Percentiles rank a stretch among this genome's conserved stretches.
Evolutionary conservation across 495 filamentous ascomycete species (phyloP).

Genomic region (Durotheca rogersii): DNA sequence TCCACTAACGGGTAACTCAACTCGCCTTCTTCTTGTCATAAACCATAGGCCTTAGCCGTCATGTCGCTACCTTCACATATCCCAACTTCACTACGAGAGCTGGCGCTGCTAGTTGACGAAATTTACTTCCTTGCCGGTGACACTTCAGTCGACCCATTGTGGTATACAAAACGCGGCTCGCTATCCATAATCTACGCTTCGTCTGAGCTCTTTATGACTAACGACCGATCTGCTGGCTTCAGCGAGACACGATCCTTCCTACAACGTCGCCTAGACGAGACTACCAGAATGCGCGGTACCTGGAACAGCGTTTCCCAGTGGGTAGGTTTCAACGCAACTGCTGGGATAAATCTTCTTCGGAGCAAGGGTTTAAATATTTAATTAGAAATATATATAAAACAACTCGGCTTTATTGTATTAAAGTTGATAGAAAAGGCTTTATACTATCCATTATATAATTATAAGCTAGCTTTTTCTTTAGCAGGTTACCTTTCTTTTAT

Average conservation of each 20-base stretch:
- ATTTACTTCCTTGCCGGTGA: slow-evolving; percentile 86
- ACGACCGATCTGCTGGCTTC: slow-evolving; percentile 67
- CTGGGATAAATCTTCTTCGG: slow-evolving; percentile 60
- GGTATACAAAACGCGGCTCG: slow-evolving; percentile 87
- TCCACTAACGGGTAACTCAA: neutral
- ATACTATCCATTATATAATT: no score
- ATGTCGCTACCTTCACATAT: slow-evolving; percentile 80
- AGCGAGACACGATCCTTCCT: slow-evolving; percentile 77
- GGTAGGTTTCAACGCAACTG: slow-evolving; percentile 72
- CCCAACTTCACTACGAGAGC: slow-evolving; percentile 73
- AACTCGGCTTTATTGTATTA: no score
- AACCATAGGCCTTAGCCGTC: slow-evolving; percentile 72
- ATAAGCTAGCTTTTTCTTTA: no score
- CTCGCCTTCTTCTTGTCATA: neutral
- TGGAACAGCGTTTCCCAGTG: slow-evolving; percentile 67
- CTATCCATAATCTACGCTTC: slow-evolving; percentile 80
- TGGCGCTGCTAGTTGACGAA: slow-evolving; percentile 80
- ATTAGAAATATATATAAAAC: no score
- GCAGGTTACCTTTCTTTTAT: no score
- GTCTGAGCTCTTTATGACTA: slow-evolving; percentile 90
- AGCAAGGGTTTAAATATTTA: slow-evolving; percentile 65
- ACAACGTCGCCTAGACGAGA: slow-evolving; percentile 71
- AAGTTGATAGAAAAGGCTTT: no score
- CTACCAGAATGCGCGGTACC: slow-evolving; percentile 55
- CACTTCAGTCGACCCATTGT: slow-evolving; percentile 72